Base-by-base conservation (phyloP, 148 eudicot species). In the Hydrangea macrophylla region DNA sequence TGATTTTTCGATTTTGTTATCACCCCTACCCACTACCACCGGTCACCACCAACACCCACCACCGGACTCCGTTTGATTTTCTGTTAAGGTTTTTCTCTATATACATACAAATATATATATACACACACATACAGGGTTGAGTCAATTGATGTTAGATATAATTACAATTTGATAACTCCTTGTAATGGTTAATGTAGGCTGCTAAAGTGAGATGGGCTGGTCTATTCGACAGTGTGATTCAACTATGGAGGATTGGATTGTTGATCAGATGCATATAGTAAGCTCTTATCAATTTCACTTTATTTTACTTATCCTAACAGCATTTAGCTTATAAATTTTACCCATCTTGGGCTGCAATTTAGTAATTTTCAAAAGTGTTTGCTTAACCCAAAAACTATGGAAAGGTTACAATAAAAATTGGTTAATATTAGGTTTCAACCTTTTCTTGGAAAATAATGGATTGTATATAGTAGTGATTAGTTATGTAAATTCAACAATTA, bases 181-280 rank as follows among this genome's bases (percentile, higher is more conserved):
- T 39, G 30, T 42, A 8, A 42, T 23, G n/a, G n/a, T 71, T 65
- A 17, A 1, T 62, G 6, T 65, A 93, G 98, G 99, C 97, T 48
- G 93, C 92, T 35, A 94, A 89, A 62, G 74, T 83, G 71, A 86
- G 93, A 82, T 94, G 99, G 99, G 93, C 97, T 22, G 69, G 60
- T 64, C 72, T 94, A 20, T 91, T 91, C 77, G 62, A 71, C 23
- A 78, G 75, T 54, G 83, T 58, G 90, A 87, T 58, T 70, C 86
- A 15, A 51, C 86, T 24, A 62, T 75, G 64, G 92, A 94, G 77
- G 83, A 83, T 44, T 91, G 93, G 96, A 91, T 91, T 68, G 79
- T 89, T 65, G 87, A 87, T 70, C 99, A 94, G 78, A 94, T 94
- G 99, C 85, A 81, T 75, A 80, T 26, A 42, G 99, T 88, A 81